Conservation (phyloP, 805 yeast species). For the Candida montana region DNA sequence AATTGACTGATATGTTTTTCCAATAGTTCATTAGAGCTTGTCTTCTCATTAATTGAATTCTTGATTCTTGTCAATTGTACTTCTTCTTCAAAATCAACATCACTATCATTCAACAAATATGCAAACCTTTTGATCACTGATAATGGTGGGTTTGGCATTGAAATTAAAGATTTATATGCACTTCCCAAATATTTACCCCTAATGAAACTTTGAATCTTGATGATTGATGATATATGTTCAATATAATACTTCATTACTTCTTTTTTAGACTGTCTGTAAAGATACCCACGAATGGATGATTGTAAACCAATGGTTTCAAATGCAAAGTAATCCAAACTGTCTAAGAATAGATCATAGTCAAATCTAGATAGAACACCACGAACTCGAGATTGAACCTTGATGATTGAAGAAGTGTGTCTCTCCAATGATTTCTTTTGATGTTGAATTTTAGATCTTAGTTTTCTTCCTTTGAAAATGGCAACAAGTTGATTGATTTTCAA, state of each 20-base stretch:
- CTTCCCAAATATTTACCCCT: constrained; percentile 61
- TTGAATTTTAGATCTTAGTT: constrained; percentile 26
- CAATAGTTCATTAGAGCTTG: constrained; percentile 63
- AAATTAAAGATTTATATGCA: constrained; percentile 69
- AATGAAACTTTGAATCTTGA: constrained; percentile 69
- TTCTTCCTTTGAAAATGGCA: constrained; percentile 34
- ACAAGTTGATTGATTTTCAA: constrained; percentile 28
- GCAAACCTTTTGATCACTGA: constrained; percentile 74
- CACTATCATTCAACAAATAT: constrained; percentile 64
- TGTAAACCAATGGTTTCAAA: constrained; percentile 45
- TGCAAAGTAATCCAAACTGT: constrained; percentile 44
- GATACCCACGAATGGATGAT: constrained; percentile 44
- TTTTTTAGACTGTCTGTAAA: constrained; percentile 32
- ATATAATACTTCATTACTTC: constrained; percentile 43
- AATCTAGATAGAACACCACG: constrained; percentile 63
- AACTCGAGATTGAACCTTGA: constrained; percentile 49
- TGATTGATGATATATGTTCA: constrained; percentile 50
- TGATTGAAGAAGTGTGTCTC: constrained; percentile 20
- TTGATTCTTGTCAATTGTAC: constrained; percentile 59
- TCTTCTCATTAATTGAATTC: constrained; percentile 63
- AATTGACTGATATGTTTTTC: constrained; percentile 72
- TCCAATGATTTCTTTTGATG: constrained; percentile 1
- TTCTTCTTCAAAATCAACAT: constrained; percentile 71
- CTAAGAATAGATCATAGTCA: constrained; percentile 45
- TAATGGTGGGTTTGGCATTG: constrained; percentile 71